Evolutionary conservation across 805 yeast genomes (phyloP).

Genomic region (Ogataea neopini): DNA sequence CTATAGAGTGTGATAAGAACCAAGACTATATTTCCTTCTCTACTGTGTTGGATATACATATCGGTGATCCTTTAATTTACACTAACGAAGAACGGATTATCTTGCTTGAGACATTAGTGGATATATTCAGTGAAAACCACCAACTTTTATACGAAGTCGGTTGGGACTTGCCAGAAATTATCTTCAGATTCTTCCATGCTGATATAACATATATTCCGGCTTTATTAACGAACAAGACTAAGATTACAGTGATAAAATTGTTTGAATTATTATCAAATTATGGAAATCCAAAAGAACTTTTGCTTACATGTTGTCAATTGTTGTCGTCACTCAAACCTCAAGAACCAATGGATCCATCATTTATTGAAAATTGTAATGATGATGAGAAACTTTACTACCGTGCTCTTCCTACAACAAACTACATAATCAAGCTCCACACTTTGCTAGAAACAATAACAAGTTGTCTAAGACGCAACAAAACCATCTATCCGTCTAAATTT

Average conservation of each 20-base stretch:
- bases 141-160: conserved; percentile 68
- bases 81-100: conserved; percentile 48
- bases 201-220: conserved; percentile 35
- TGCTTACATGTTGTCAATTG: conserved; percentile 69
- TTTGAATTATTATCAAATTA: conserved; percentile 64
- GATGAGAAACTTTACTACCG: conserved; percentile 15
- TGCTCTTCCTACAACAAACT: conserved; percentile 30
- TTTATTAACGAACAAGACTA: conserved; percentile 43
- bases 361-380: conserved; percentile 2
- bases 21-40: conserved; percentile 69
- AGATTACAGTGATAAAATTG: conserved; percentile 40
- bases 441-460: conserved; percentile 64
- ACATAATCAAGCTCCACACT: conserved; percentile 62
- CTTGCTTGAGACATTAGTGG: conserved; percentile 48
- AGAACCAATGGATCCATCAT: conserved; percentile 7
- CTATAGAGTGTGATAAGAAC: conserved; percentile 38
- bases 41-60: conserved; percentile 66
- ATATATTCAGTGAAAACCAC: conserved; percentile 45
- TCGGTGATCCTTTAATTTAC: conserved; percentile 49
- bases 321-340: conserved; percentile 39
- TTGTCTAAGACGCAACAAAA: conserved; percentile 59
- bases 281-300: conserved; percentile 82
- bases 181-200: conserved; percentile 53
- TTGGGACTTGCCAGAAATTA: conserved; percentile 84
- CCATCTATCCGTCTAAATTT: conserved; percentile 78